Evolutionary conservation across 2,329 filamentous ascomycete genomes (phyloP).

Genomic region (Botrytis fabae): DNA sequence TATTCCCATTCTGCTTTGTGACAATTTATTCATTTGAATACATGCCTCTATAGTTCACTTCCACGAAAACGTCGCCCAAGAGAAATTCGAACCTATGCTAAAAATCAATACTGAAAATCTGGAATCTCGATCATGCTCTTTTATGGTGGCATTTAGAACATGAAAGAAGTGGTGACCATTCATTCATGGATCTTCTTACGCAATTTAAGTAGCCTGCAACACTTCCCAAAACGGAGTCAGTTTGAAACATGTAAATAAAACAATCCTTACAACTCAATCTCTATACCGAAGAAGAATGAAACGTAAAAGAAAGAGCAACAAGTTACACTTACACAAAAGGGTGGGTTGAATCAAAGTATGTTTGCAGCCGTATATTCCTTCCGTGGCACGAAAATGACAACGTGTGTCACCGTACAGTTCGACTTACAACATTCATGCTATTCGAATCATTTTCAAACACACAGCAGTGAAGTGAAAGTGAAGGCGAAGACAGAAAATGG

Average conservation of each 20-base stretch:
- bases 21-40: neutral
- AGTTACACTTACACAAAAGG: neutral
- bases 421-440: fast-evolving
- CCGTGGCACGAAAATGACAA: neutral
- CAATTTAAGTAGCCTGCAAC: neutral
- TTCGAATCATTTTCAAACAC: fast-evolving
- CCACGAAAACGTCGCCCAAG: neutral
- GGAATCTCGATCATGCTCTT: too few species aligned
- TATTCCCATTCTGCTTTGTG: neutral
- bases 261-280: neutral
- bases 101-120: neutral
- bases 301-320: too few species aligned
- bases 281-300: neutral
- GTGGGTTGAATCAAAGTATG: neutral
- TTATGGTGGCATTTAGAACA: too few species aligned
- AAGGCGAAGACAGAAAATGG: neutral
- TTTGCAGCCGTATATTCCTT: neutral
- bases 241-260: neutral
- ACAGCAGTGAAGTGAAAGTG: too few species aligned
- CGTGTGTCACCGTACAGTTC: fast-evolving
- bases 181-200: neutral
- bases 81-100: fast-evolving
- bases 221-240: neutral
- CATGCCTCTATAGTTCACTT: neutral
- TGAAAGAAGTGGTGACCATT: neutral